Conservation (phyloP, 768 basidiomycete genomes). For the Rhizopogon vesiculosus region DNA sequence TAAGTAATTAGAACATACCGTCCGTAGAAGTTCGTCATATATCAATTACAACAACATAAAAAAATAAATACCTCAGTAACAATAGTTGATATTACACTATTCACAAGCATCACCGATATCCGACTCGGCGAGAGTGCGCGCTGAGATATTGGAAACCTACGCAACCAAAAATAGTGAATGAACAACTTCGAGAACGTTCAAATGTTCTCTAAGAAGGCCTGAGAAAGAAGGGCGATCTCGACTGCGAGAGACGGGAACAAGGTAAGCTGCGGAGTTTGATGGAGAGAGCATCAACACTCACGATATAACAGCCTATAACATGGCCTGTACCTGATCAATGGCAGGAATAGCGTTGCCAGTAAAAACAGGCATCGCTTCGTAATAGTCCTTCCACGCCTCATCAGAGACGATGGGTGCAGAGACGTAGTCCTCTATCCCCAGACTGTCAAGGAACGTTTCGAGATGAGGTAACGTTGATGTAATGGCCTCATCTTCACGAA, state of each 20-base stretch:
- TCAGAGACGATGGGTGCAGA: conserved; percentile 52
- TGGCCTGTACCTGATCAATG: conserved; percentile 36
- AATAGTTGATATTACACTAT: conserved; percentile 5
- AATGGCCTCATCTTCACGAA: conserved; percentile 43
- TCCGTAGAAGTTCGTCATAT: neutral
- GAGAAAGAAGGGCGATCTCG: conserved; percentile 2
- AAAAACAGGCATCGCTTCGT: conserved; percentile 34
- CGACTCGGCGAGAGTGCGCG: neutral
- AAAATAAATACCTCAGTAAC: neutral
- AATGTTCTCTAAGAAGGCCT: neutral
- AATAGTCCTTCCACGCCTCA: conserved; percentile 43
- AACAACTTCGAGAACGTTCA: neutral
- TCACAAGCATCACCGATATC: conserved; percentile 4
- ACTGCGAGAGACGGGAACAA: conserved; percentile 2
- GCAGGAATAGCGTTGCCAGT: conserved; percentile 37
- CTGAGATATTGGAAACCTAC: neutral
- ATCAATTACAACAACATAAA: neutral
- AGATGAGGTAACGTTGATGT: conserved; percentile 40
- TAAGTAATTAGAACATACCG: neutral
- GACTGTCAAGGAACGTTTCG: conserved; percentile 33
- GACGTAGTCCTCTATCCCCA: conserved; percentile 47
- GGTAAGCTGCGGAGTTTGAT: conserved; percentile 5
- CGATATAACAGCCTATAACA: conserved; percentile 28
- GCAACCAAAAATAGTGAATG: conserved; percentile 4
- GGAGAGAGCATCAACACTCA: conserved; percentile 5